phyloP scores from a whole-genome alignment of 768 basidiomycete genomes.

The Tricholoma sp. region DNA sequence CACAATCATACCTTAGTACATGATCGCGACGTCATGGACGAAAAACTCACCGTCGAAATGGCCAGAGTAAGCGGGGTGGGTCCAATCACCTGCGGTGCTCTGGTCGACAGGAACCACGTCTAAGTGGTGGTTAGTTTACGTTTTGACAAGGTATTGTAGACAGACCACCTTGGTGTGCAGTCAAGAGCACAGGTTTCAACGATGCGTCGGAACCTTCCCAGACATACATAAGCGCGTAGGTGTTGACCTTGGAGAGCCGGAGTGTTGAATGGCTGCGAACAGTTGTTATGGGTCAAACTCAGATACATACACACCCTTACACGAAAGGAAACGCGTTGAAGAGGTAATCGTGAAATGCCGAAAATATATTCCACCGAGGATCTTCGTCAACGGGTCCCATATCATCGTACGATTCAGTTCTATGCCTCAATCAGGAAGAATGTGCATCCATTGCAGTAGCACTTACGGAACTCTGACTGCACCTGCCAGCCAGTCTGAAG shows the following conservation, averaged over 20 bases:
- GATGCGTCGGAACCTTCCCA: conserved; percentile 61
- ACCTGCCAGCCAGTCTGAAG: conserved; percentile 43
- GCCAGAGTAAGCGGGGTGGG: conserved; percentile 55
- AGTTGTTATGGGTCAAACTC: neutral
- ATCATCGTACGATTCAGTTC: conserved; percentile 50
- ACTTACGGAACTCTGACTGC: conserved; percentile 43
- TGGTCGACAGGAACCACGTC: conserved; percentile 63
- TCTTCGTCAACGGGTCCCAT: conserved; percentile 45
- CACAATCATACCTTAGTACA: neutral
- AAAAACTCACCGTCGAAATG: conserved; percentile 41
- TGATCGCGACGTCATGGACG: neutral
- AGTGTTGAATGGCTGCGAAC: conserved; percentile 49
- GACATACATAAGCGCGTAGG: conserved; percentile 66
- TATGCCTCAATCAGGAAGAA: conserved; percentile 13
- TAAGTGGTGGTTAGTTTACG: conserved; percentile 12
- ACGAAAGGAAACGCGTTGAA: conserved; percentile 51
- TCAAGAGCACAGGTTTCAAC: conserved; percentile 65
- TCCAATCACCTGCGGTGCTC: conserved; percentile 45
- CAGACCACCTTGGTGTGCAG: conserved; percentile 60
- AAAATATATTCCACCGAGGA: conserved; percentile 51
- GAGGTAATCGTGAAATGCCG: conserved; percentile 52
- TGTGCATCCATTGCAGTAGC: neutral
- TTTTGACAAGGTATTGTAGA: neutral
- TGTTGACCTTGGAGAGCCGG: conserved; percentile 65
- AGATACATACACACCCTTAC: conserved; percentile 30